Evolutionary conservation across 169 alveolate species (phyloP), one percentile per base, ranked within the genome.

Genomic region (Plasmodium falciparum): DNA sequence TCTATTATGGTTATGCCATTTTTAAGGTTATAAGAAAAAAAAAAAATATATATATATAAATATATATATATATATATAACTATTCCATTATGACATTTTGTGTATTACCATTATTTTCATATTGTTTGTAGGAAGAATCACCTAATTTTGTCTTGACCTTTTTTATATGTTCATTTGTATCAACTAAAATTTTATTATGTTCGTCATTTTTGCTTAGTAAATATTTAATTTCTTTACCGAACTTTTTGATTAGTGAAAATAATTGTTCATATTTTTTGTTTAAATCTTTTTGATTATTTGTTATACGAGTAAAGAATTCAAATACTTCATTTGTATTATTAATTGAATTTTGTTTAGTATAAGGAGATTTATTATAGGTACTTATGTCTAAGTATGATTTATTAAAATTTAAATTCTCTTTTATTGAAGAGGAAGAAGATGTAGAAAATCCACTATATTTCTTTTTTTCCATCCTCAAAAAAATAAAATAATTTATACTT

Each of bases 161-260:
- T 52, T 78, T 78, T 12, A 78, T 71, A 45, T 59, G 67, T 78
- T 78, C 89, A 20, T 78, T 78, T 54, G 89, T 78, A 43, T 78
- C 89, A 22, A 66, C 33, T 12, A 78, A 62, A n/a, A 78, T 65
- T 43, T 71, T 59, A 24, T 54, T 78, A 54, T 78, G 54, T 70
- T 78, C 89, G 26, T 78, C 74, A 78, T 78, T 78, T 78, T 66
- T 78, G 56, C 43, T 59, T 13, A 78, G 89, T 33, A 78, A 70
- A 70, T 78, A 78, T 49, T 78, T 78, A 47, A 78, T 78, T 78
- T 78, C 89, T 52, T 78, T 78, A 45, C 89, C 89, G 50, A 78
- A 78, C 43, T 78, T 78, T 65, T 78, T 78, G 54, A 78, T 78
- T 67, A 78, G 33, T 33, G 89, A 78, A 78, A 78, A 78, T 65